Evolutionary conservation across 2,329 filamentous ascomycete species (phyloP), one percentile per base, ranked within the genome.

Genomic region (Cladosporium phlei): DNA sequence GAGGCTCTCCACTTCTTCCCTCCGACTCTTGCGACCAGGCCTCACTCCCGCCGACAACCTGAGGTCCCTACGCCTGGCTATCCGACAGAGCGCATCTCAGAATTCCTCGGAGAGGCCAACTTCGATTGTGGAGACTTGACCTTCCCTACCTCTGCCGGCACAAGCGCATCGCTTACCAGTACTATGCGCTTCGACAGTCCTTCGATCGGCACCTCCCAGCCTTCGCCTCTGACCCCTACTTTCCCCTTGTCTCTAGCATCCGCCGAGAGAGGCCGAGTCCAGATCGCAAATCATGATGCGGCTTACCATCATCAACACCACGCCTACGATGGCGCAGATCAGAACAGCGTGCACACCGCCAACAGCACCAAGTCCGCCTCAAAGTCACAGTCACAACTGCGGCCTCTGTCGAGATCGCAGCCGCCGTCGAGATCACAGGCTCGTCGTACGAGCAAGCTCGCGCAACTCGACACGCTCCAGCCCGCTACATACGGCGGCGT

Each of bases 121-220:
- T 46, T 52, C 20, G 22, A 40, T 11, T 24, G 25, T 5, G 21
- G 19, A 5, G 35, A 40, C 9, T 28, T 37, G 12, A 29, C 20
- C 12, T 45, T 28, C 28, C 50, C 47, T 5, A 28, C 42, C 10
- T 37, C 42, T n/a, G 42, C 32, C 8, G 24, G 42, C 35, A 47
- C 37, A 9, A 47, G 17, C 35, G 22, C 44, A 22, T 47, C 44
- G 9, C 44, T 39, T 11, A 28, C n/a, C 34, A 47, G 44, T 16
- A 47, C 32, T 16, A 27, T 25, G 22, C 44, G 35, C 28, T 39
- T 25, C 35, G 44, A 47, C 35, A 47, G 44, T 22, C 55, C 47
- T n/a, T 58, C 38, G 14, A 50, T 35, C 52, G 48, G 39, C 32
- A 58, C 20, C 45, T 57, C 6, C 58, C 57, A 35, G 53, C 56